These are phyloP conservation scores for Nicotiana tabacum DNA, from an alignment of 257 asterid species.

Conservation along the genomic window DNA sequence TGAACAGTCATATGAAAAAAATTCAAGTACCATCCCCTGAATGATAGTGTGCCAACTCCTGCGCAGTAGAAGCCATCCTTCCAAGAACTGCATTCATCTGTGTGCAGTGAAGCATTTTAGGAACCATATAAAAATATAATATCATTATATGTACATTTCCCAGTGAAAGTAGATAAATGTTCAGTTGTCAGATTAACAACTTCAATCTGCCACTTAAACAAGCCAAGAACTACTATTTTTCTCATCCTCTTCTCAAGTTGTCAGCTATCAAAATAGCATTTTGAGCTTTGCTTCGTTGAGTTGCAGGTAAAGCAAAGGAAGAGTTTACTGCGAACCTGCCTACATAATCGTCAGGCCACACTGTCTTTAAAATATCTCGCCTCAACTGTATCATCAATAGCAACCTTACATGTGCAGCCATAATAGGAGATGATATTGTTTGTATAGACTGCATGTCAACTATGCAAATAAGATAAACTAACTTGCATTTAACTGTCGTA, in stretches of 20 bases:
- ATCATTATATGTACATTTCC: neutral
- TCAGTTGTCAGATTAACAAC: neutral
- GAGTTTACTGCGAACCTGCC: neutral
- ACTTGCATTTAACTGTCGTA: constrained; percentile 21
- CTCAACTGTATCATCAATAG: neutral
- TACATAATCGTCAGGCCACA: neutral
- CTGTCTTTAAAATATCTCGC: neutral
- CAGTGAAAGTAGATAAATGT: neutral
- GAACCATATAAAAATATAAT: neutral
- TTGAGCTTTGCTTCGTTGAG: neutral
- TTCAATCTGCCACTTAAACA: neutral
- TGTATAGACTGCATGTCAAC: neutral
- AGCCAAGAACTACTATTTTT: neutral
- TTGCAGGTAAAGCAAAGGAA: neutral
- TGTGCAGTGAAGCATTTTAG: constrained; percentile 18
- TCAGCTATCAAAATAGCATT: neutral
- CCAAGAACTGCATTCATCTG: constrained; percentile 94
- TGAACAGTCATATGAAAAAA: constrained; percentile 12
- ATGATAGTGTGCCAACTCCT: constrained; percentile 91
- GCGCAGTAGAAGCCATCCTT: constrained; percentile 84
- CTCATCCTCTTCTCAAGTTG: neutral
- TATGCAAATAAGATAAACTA: neutral
- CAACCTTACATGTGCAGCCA: neutral
- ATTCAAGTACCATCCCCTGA: constrained; percentile 78
- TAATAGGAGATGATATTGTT: neutral